Base-by-base conservation (phyloP, 2,329 filamentous ascomycete species). In the Beauveria sp. region DNA sequence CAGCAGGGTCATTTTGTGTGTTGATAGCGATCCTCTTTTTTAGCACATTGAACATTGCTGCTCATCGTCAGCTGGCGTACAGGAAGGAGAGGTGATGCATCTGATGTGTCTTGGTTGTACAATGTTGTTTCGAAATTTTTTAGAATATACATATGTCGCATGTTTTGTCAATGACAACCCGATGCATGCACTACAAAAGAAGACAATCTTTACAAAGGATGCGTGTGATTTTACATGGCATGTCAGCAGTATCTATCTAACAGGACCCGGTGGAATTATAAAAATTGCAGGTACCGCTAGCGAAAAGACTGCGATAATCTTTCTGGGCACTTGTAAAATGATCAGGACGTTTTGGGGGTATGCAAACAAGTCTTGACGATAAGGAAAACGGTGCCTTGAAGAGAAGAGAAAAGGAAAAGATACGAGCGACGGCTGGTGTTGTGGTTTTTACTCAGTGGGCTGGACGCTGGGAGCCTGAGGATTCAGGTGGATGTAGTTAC, bases 181-280 rank as follows among this genome's bases (percentile, higher is more conserved):
- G 18, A 22, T n/a, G 14, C 20, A 12, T 31, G n/a, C 28, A 40
- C 14, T 26, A 2, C 10, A 12, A n/a, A 6, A n/a, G 7, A 45
- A 16, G 45, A n/a, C 7, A 51, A 38, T 14, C 4, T 38, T 38
- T 34, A 7, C 42, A 22, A 45, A 7, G 5, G 24, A 20, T 26
- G n/a, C 10, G 12, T 24, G 28, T 20, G 14, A 18, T 22, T 34
- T 45, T 50, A 14, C 18, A 10, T 40, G 58, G 65, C 72, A 83
- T 96, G 90, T 96, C 76, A 82, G 88, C 91, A 91, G 87, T 86
- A 85, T 85, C 92, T 96, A 96, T 96, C 92, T 96, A 96, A 93
- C 91, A 83, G 88, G 88, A 85, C 83, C 89, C 88, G 90, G 91
- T 85, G 75, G 77, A 49, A 72, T 75, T 72, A 75, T 61, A 68